Base-by-base conservation (phyloP, 352 stramenopile genomes). In the Achlya hypogyna region DNA sequence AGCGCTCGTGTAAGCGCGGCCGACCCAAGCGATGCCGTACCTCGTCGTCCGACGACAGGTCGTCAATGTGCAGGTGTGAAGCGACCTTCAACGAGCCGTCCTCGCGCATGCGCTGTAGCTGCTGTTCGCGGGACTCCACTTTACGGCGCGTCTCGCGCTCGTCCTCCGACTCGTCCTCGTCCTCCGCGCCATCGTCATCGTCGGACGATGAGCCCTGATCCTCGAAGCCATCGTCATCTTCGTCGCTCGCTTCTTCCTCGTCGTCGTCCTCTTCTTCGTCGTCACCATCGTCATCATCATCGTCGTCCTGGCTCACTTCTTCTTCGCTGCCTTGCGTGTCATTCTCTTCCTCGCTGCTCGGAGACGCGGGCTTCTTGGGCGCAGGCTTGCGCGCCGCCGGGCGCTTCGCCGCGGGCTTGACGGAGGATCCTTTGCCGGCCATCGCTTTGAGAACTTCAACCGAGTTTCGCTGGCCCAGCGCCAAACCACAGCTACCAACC, bases 21-120 rank as follows among this genome's bases (percentile, higher is more conserved):
- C 18, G 18, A 20, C 18, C 22, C 42, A 49, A 49, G 42, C 42
- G 18, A 49, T 18, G 22, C 22, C 22, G 38, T 62, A 84, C 75
- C 70, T 93, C 97, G 75, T 99, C 98, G 76, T 99, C 97, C 1
- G 95, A 99, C 31, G 95, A 99, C 71, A 99, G 74, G 70, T 99
- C 96, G 72, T 99, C 97, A 10, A 98, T 91, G 79, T 99, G 96
- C 72, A 99, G 84, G 64, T 88, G 88, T 53, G 86, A 88, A 20
- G 89, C 86, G 29, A 89, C 52, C 49, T 90, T 75, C 8, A 97
- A 75, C 58, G 83, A 89, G 27, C 86, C 86, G 62, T 95, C 85
- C 63, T 89, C 82, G 27, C 87, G 85, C 84, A 92, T 95, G 63
- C 87, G 71, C 60, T 91, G 82, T 62, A 94, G 63, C 66, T 92